Percentiles rank a stretch among this genome's conserved stretches.
phyloP scores from a whole-genome alignment of 768 basidiomycete species.

The Hypsizygus marmoreus region DNA sequence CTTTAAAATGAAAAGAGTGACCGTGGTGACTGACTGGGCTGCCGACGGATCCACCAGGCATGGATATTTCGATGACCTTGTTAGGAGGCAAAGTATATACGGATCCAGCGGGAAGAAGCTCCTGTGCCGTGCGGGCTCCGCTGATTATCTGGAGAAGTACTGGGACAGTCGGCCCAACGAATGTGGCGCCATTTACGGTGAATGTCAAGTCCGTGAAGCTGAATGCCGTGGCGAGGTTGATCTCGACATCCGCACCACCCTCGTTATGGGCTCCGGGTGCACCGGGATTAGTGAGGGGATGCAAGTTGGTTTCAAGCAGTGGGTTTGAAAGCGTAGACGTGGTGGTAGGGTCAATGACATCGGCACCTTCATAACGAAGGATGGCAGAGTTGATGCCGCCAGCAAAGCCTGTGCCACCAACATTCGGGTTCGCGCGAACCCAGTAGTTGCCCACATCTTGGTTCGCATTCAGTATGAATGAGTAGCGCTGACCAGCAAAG shows the following conservation, averaged over 20 bases:
- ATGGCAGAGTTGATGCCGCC: slow-evolving; percentile 52
- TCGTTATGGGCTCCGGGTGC: slow-evolving; percentile 30
- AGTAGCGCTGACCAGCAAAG: slow-evolving; percentile 34
- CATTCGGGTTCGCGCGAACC: slow-evolving; percentile 35
- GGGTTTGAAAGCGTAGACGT: slow-evolving; percentile 19
- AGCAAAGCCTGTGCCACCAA: slow-evolving; percentile 25
- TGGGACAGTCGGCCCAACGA: slow-evolving; percentile 40
- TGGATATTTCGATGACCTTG: slow-evolving; percentile 46
- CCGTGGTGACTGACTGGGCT: slow-evolving; percentile 26
- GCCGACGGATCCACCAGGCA: slow-evolving; percentile 34
- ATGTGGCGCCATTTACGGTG: slow-evolving; percentile 32
- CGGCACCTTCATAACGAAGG: slow-evolving; percentile 49
- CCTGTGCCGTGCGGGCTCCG: slow-evolving; percentile 37
- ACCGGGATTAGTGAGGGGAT: slow-evolving; percentile 29
- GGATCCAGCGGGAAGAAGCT: slow-evolving; percentile 39
- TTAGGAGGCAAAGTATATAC: slow-evolving; percentile 45
- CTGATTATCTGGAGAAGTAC: slow-evolving; percentile 52
- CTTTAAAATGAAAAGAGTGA: not conserved
- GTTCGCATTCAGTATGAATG: slow-evolving; percentile 43
- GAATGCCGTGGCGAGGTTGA: slow-evolving; percentile 35
- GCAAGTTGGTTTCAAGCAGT: slow-evolving; percentile 42
- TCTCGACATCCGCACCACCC: slow-evolving; percentile 43
- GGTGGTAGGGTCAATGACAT: slow-evolving; percentile 42
- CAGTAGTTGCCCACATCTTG: slow-evolving; percentile 54
- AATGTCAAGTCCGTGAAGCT: slow-evolving; percentile 14